A percentile compares a stretch with the other conserved stretches of the same genome.
Conservation (phyloP, 331 rosid genomes). For the Malus hybrid region DNA sequence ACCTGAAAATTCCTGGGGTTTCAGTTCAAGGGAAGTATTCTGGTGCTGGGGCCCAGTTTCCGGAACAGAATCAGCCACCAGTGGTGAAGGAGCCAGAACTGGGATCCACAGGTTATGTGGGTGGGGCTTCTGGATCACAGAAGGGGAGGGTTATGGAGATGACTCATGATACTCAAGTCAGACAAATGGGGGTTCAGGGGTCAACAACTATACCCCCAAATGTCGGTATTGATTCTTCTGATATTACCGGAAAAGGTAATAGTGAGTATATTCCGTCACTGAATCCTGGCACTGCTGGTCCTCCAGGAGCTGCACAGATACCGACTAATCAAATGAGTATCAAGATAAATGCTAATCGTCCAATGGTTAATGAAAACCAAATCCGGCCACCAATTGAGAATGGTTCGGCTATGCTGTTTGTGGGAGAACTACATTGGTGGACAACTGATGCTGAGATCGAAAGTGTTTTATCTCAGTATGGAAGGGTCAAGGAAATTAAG, state of each 20-base stretch:
- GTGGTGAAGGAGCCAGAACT: slow-evolving; percentile 18
- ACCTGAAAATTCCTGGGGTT: slow-evolving; percentile 20
- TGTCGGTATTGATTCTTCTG: slow-evolving; percentile 13
- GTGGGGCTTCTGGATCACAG: slow-evolving; percentile 17
- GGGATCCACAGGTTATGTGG: slow-evolving; percentile 10
- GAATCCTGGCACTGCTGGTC: slow-evolving; percentile 16
- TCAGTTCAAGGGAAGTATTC: slow-evolving; percentile 24
- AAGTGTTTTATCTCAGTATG: slow-evolving; percentile 33
- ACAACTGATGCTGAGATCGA: slow-evolving; percentile 54
- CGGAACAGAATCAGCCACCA: slow-evolving; percentile 20
- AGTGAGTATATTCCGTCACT: slow-evolving; percentile 9
- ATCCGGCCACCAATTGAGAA: slow-evolving; percentile 27
- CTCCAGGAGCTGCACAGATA: slow-evolving; percentile 16
- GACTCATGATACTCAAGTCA: slow-evolving; percentile 19
- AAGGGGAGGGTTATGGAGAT: slow-evolving; percentile 25
- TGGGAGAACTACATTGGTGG: slow-evolving; percentile 65
- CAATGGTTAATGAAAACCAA: slow-evolving; percentile 28
- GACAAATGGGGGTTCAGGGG: slow-evolving; percentile 27
- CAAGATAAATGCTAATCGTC: slow-evolving; percentile 18
- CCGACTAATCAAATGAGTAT: slow-evolving; percentile 22
- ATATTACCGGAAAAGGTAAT: slow-evolving; percentile 13
- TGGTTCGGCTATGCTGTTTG: slow-evolving; percentile 35
- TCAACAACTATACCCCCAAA: slow-evolving; percentile 14
- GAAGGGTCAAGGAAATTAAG: slow-evolving; percentile 48
- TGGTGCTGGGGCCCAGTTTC: slow-evolving; percentile 19